Evolutionary conservation across 345 rosid genomes (phyloP).

Genomic region (Citrus mangshanensis): DNA sequence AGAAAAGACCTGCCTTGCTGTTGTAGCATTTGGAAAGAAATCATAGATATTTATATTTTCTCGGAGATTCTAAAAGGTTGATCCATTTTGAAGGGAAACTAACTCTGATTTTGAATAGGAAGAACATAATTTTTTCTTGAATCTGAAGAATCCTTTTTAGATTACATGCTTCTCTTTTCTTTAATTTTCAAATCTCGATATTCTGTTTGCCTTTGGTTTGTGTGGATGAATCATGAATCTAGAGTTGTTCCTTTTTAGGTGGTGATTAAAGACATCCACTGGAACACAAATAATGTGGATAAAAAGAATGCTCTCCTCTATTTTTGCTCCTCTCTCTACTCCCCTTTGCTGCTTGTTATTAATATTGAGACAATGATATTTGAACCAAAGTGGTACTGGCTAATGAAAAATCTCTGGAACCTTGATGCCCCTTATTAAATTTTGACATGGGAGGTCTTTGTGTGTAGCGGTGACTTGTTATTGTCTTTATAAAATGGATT

Average conservation of each 20-base stretch:
- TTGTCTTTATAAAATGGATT: too few relatives aligned
- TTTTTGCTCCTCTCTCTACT: background rate
- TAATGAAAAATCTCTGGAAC: too few relatives aligned
- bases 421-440: too few relatives aligned
- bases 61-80: constrained; percentile 22
- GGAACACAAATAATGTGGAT: background rate
- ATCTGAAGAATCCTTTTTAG: constrained; percentile 9
- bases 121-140: constrained; percentile 18
- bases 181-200: background rate
- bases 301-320: background rate
- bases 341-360: background rate
- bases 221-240: background rate
- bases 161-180: background rate
- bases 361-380: too few relatives aligned
- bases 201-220: background rate
- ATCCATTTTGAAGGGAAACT: constrained; percentile 27
- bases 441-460: too few relatives aligned
- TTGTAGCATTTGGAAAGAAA: constrained; percentile 42
- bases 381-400: too few relatives aligned
- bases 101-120: constrained; percentile 22
- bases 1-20: constrained; percentile 21
- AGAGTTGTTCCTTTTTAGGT: background rate
- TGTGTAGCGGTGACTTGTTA: too few relatives aligned
- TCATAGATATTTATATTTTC: constrained; percentile 17
- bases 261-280: background rate